phyloP scores from a whole-genome alignment of 441 rosid genomes.

The Aleurites moluccanus region DNA sequence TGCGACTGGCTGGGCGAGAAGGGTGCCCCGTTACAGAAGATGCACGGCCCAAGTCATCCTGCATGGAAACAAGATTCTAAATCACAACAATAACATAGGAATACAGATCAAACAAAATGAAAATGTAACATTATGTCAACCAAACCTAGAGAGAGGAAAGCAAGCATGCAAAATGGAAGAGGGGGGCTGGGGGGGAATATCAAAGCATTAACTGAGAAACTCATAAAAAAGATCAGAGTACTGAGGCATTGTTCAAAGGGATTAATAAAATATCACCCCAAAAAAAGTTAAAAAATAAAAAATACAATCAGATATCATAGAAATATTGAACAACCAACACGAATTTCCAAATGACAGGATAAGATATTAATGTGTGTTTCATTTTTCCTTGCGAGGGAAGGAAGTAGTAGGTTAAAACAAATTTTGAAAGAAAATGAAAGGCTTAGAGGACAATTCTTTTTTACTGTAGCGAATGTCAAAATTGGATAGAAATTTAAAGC shows the following conservation, averaged over 20 bases:
- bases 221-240: neutral
- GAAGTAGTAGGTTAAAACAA: too few relatives aligned
- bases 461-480: neutral
- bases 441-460: too few relatives aligned
- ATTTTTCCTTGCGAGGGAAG: too few relatives aligned
- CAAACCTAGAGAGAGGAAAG: neutral
- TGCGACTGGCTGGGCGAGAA: conserved; percentile 90
- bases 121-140: neutral
- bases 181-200: neutral
- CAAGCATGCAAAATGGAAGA: neutral
- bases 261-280: neutral
- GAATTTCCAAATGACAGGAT: too few relatives aligned
- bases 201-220: neutral
- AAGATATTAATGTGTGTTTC: too few relatives aligned
- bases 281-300: too few relatives aligned
- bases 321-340: too few relatives aligned
- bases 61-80: conserved; percentile 24
- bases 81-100: neutral
- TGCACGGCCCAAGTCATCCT: conserved; percentile 69
- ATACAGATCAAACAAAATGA: neutral
- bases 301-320: neutral
- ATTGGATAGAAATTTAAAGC: neutral
- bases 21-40: conserved; percentile 47
- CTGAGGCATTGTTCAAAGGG: neutral
- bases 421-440: too few relatives aligned